Base-by-base conservation (phyloP, 495 filamentous ascomycete species). In the Tuber aestivum region DNA sequence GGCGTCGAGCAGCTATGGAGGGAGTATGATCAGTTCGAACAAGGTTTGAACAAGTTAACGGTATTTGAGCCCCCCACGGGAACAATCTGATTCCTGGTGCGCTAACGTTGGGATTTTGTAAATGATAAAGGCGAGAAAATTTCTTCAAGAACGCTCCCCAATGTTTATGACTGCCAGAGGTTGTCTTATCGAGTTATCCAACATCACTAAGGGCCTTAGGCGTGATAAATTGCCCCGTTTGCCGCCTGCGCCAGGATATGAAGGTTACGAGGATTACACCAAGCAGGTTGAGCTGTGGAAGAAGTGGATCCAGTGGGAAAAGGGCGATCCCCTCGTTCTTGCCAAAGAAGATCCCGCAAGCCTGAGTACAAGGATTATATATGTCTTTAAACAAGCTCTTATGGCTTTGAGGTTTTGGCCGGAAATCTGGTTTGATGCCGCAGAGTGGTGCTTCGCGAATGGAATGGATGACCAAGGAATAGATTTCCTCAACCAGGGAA, bases 21-120 rank as follows among this genome's bases (percentile, higher is more conserved):
- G 85, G 95, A 99, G 82, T 99, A 98, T 81, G 94, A 97, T 84
- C 88, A 90, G 80, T 99, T 98, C 81, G 95, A 99, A 84, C 92
- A 94, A 89, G 88, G 90, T 14, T 84, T 97, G 44, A 97, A 97
- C 84, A 98, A 97, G 84, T 86, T 92, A 73, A 93, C 92, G 61
- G 92, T 93, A 86, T 85, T 85, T 84, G 27, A 56, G 69, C 20
- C 65, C 48, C 56, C 27, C 68, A 32, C 68, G 10, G 68, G 72
- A 70, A 38, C 48, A 42, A 21, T 79, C 56, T 10, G 48, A 42
- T 35, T 75, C 18, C 69, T 23, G 41, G 74, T 72, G 44, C 70
- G 74, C 35, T 16, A 21, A 65, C 18, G 40, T 48, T 73, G 71
- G 75, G 73, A 85, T 69, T 79, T 35, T 82, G 79, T 84, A 79